Base-by-base conservation (phyloP, 768 basidiomycete species). In the Krasilnikovozyma curviuscula region DNA sequence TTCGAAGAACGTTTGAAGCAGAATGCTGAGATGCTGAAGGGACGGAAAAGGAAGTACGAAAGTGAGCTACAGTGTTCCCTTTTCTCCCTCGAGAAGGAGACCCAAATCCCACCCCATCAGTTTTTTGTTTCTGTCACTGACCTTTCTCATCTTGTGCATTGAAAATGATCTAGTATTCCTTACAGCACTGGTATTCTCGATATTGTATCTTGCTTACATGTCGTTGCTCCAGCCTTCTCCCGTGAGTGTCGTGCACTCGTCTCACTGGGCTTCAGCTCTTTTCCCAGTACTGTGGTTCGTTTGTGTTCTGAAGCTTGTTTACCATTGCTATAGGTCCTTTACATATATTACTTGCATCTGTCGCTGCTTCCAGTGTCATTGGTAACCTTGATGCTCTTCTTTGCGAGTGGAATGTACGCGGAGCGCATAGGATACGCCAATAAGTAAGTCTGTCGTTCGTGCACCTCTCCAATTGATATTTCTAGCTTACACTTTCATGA, bases 1-100 rank as follows among this genome's bases (percentile, higher is more conserved):
- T 95, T 97, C 52, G 91, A 98, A 66, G 89, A 95, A 61, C 73
- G 91, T n/a, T 75, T 98, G 50, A 93, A 93, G 68, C 80, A 81
- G 18, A 95, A 81, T 59, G 85, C 84, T 5, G 74, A 79, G n/a
- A 74, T 71, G 52, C 69, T 89, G 14, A 79, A 81, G 57, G 72
- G 74, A 25, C 70, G 84, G 48, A 88, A 88, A 64, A 71, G 75
- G 24, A 73, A 81, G 50, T 88, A 88, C 65, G 81, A 85, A 67
- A 61, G 83, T 85, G 60, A 56, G 75, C 42, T 44, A 21, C 41
- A 14, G 43, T 25, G 19, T 18, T 24, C 41, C 14, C 24, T 10
- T 42, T 6, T 5, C 25, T 3, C 27, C 6, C 3, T 4, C 7
- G 10, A 12, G 41, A 24, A 6, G 18, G 5, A 44, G 24, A 23